These are phyloP conservation scores for Aspergillus sergii DNA, from an alignment of 2,329 filamentous ascomycete genomes.

Conservation along the genomic window DNA sequence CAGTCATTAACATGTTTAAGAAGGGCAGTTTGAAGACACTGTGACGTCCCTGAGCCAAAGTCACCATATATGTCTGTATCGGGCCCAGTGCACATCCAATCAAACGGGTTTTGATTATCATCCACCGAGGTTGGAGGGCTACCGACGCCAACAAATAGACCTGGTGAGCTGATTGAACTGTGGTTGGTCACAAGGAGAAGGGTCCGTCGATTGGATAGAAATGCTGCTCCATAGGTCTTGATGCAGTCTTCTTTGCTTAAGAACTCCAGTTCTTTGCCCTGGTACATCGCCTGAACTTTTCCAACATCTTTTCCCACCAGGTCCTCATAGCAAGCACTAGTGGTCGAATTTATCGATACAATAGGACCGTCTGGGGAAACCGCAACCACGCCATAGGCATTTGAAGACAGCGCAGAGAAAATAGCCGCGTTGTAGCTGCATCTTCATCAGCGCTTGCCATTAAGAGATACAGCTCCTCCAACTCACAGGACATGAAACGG, in stretches of 20 bases:
- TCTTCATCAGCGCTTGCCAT: not conserved
- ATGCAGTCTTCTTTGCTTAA: no score
- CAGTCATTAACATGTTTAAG: not conserved
- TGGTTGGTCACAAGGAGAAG: no score
- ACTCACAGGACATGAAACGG: not conserved
- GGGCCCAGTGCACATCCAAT: not conserved
- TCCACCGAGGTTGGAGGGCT: not conserved
- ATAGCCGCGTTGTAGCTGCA: not conserved
- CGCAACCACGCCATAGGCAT: not conserved
- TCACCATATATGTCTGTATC: not conserved
- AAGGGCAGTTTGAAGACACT: not conserved
- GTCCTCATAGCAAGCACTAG: no score
- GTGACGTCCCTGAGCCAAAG: not conserved
- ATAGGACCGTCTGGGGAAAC: not conserved
- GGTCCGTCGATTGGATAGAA: no score
- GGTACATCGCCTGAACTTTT: no score
- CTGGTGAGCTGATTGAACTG: no score
- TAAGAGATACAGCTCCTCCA: not conserved
- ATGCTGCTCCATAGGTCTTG: no score
- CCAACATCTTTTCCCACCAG: no score
- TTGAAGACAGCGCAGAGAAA: not conserved
- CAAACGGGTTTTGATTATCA: not conserved
- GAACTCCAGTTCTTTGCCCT: no score
- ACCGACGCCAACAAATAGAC: no score
- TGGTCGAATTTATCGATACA: no score